These are phyloP conservation scores for Lanmaoa rubissima DNA, from an alignment of 768 basidiomycete species.

Conservation along the genomic window DNA sequence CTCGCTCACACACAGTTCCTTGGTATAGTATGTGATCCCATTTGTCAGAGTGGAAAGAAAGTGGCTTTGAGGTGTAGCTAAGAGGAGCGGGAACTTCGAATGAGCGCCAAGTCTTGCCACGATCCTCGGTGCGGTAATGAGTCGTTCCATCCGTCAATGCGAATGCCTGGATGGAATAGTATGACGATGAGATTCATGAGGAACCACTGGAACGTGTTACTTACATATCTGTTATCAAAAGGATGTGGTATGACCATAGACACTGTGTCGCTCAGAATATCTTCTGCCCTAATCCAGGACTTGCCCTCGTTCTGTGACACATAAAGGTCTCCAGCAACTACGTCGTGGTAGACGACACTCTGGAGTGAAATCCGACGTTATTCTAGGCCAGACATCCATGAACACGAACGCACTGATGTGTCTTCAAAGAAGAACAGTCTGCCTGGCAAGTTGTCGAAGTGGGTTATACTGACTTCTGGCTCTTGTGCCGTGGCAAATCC, in stretches of 20 bases:
- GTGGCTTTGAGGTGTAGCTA: constrained; percentile 51
- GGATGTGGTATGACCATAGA: constrained; percentile 84
- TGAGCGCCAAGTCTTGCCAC: constrained; percentile 82
- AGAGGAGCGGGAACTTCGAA: constrained; percentile 65
- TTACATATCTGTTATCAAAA: constrained; percentile 70
- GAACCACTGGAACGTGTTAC: constrained; percentile 20
- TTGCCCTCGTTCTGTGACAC: constrained; percentile 90
- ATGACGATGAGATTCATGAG: neutral
- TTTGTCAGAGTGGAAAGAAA: constrained; percentile 89
- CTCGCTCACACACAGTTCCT: constrained; percentile 58
- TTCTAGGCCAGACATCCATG: neutral
- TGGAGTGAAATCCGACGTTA: constrained; percentile 23
- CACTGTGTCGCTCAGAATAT: constrained; percentile 56
- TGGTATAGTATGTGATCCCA: constrained; percentile 78
- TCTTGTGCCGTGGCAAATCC: constrained; percentile 37
- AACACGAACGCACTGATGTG: constrained; percentile 63
- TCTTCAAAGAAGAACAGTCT: constrained; percentile 92
- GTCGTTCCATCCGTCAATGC: constrained; percentile 68
- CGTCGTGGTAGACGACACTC: constrained; percentile 82
- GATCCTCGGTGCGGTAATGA: constrained; percentile 88
- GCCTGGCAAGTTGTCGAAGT: constrained; percentile 72
- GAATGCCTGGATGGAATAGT: constrained; percentile 62
- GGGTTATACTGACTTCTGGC: constrained; percentile 47
- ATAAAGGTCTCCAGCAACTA: constrained; percentile 61
- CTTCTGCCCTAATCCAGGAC: constrained; percentile 49